These are phyloP conservation scores for Xylaria bambusicola DNA, from an alignment of 495 filamentous ascomycete species.

Conservation along the genomic window DNA sequence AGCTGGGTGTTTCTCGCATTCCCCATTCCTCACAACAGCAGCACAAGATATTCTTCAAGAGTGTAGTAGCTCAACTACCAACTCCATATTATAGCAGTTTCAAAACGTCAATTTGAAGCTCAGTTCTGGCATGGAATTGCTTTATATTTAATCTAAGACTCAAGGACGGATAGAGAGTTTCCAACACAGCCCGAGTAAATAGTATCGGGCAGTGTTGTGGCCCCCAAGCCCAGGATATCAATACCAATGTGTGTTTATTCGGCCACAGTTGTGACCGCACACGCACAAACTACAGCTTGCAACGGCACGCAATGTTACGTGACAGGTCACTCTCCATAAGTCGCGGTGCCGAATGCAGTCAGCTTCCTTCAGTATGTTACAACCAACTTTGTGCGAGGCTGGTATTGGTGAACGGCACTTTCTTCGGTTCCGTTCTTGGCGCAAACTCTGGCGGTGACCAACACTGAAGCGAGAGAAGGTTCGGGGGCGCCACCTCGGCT, in stretches of 20 bases:
- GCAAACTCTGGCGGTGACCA: background rate
- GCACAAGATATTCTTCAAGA: too few species aligned
- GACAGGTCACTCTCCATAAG: background rate
- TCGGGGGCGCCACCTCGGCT: slow-evolving; percentile 3
- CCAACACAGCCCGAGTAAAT: background rate
- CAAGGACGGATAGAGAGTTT: too few species aligned
- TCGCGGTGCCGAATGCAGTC: background rate
- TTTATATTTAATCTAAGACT: too few species aligned
- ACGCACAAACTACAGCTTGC: background rate
- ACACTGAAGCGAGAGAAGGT: background rate
- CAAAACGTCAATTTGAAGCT: too few species aligned
- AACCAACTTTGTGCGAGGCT: background rate
- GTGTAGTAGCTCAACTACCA: too few species aligned
- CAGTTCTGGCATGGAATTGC: too few species aligned
- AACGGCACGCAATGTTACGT: slow-evolving; percentile 1
- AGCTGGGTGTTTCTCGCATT: too few species aligned
- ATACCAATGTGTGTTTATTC: background rate
- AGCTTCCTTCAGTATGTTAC: background rate
- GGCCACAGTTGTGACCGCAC: background rate
- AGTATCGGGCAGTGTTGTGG: background rate
- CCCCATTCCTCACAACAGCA: too few species aligned
- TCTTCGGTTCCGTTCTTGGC: slow-evolving; percentile 3
- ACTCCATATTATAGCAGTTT: too few species aligned
- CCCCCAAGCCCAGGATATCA: background rate
- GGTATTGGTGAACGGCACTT: background rate